A percentile compares a stretch with the other conserved stretches of the same genome.
Evolutionary conservation across 78 protist species (phyloP).

Genomic region (Dictyostelium brefeldianum): DNA sequence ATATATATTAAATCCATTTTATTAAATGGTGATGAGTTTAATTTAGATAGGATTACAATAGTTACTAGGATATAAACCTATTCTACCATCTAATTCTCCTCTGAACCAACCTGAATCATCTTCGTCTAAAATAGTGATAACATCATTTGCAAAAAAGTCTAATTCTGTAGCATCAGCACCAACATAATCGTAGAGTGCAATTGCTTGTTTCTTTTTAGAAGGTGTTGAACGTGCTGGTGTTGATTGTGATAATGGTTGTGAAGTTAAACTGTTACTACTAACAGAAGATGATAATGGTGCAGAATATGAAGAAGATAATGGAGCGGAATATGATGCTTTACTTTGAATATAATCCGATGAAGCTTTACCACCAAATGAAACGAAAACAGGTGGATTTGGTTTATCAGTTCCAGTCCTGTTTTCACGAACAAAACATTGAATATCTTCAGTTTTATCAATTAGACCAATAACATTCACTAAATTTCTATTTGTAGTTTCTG

Average conservation of each 20-base stretch:
- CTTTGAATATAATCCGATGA: constrained; percentile 14
- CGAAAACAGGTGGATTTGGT: constrained; percentile 53
- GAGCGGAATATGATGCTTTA: background rate
- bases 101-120: constrained; percentile 81
- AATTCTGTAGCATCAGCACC: constrained; percentile 73
- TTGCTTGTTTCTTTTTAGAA: constrained; percentile 16
- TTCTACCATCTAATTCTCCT: constrained; percentile 61
- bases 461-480: background rate
- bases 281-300: background rate
- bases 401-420: constrained; percentile 54
- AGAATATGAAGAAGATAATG: background rate
- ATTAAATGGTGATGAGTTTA: background rate
- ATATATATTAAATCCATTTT: too few species aligned
- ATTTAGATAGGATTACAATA: constrained; percentile 51
- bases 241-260: background rate
- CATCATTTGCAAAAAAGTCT: constrained; percentile 70
- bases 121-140: constrained; percentile 60
- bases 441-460: constrained; percentile 66
- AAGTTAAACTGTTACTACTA: background rate
- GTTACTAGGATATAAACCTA: constrained; percentile 81
- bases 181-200: constrained; percentile 64
- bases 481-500: constrained; percentile 7
- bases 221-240: background rate
- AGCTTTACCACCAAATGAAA: constrained; percentile 58
- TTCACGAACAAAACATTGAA: constrained; percentile 45